Percentiles rank a stretch among this genome's conserved stretches.
phyloP scores from a whole-genome alignment of 2,329 filamentous ascomycete species.

The Fusarium poae region DNA sequence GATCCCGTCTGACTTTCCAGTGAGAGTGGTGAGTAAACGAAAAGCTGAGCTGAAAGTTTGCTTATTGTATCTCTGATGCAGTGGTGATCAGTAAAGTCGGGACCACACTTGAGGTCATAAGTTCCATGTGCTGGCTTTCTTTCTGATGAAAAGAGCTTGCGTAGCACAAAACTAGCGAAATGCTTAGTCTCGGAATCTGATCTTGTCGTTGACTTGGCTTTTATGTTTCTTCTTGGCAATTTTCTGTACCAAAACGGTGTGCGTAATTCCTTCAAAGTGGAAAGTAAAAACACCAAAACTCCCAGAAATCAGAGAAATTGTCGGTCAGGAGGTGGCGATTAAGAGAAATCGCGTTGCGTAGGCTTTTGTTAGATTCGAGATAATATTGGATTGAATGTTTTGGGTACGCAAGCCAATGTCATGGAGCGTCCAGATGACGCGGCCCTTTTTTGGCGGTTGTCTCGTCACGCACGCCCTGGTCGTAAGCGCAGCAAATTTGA shows the following conservation, averaged over 20 bases:
- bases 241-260: constrained; percentile 4
- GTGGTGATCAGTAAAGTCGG: neutral
- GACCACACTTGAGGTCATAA: constrained; percentile 20
- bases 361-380: constrained; percentile 18
- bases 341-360: constrained; percentile 27
- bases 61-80: neutral
- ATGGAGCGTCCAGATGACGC: constrained; percentile 47
- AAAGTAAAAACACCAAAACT: neutral
- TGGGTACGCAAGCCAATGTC: constrained; percentile 45
- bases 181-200: constrained; percentile 24
- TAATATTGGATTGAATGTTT: constrained; percentile 30
- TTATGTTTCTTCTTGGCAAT: constrained; percentile 19
- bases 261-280: neutral
- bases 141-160: constrained; percentile 9
- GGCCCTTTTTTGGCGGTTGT: constrained; percentile 45
- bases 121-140: neutral
- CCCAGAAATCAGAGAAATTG: constrained; percentile 8
- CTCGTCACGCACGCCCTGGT: constrained; percentile 42
- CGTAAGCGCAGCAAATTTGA: constrained; percentile 32
- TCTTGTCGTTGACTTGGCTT: constrained; percentile 20
- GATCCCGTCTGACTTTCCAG: constrained; percentile 20
- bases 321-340: constrained; percentile 36
- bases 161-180: constrained; percentile 23
- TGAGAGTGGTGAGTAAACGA: neutral
- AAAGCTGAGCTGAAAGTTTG: neutral